A percentile compares a stretch with the other conserved stretches of the same genome.
Conservation (phyloP, 2,329 filamentous ascomycete genomes). For the Cylindrodendrum hubeiense region DNA sequence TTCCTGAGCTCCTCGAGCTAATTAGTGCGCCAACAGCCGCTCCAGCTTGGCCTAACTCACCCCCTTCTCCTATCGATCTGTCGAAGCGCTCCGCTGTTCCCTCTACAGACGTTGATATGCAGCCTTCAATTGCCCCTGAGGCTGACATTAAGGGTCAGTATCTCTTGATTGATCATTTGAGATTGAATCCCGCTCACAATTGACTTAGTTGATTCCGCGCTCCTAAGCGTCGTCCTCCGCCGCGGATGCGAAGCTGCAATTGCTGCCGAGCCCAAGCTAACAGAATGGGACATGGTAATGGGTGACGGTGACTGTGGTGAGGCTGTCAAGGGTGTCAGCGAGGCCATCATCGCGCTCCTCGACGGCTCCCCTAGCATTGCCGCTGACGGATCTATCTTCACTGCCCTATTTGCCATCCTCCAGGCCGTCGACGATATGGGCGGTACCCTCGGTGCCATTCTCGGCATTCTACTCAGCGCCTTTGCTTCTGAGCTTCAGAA, state of each 20-base stretch:
- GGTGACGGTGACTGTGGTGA: conserved; percentile 72
- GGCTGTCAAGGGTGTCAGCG: conserved; percentile 45
- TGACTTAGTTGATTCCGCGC: conserved; percentile 2
- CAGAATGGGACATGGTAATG: conserved; percentile 61
- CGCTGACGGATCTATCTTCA: conserved; percentile 47
- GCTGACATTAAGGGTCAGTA: conserved; percentile 12
- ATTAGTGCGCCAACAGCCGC: conserved; percentile 10
- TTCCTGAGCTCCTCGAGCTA: not conserved
- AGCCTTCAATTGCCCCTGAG: conserved; percentile 10
- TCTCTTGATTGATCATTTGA: not conserved
- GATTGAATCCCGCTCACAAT: not conserved
- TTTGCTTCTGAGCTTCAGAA: conserved; percentile 59
- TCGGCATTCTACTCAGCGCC: conserved; percentile 46
- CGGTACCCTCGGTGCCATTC: conserved; percentile 51
- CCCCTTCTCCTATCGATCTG: not conserved
- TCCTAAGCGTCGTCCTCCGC: conserved; percentile 6
- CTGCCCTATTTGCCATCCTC: conserved; percentile 57
- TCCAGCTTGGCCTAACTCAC: conserved; percentile 15
- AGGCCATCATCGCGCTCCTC: conserved; percentile 44
- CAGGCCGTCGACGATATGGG: conserved; percentile 57
- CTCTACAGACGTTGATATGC: conserved; percentile 6
- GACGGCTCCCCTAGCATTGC: conserved; percentile 41
- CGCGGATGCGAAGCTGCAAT: conserved; percentile 14
- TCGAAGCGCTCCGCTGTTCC: not conserved
- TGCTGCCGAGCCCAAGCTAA: conserved; percentile 18